These are phyloP conservation scores for Lactarius trivialis DNA, from an alignment of 768 basidiomycete genomes.

Conservation along the genomic window DNA sequence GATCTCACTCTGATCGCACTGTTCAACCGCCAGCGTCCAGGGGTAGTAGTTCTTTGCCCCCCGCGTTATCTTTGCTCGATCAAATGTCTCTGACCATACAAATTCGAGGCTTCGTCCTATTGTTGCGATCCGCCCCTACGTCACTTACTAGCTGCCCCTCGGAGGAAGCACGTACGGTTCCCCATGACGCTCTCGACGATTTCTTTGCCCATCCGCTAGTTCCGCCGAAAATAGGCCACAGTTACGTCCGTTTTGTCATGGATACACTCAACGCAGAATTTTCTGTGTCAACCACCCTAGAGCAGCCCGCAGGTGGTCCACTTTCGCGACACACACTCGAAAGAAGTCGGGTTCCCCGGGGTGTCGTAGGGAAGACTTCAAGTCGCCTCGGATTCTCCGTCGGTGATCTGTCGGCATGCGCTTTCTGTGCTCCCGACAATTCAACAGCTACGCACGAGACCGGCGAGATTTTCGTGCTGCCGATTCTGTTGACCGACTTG, in stretches of 20 bases:
- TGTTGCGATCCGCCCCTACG: conserved; percentile 33
- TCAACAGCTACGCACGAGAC: not conserved
- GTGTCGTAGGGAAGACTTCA: conserved; percentile 15
- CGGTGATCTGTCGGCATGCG: conserved; percentile 52
- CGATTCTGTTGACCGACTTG: conserved; percentile 72
- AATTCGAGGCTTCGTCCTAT: conserved; percentile 42
- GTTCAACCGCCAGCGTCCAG: conserved; percentile 15
- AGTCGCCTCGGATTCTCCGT: conserved; percentile 29
- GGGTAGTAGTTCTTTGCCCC: conserved; percentile 22
- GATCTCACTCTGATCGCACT: conserved; percentile 18
- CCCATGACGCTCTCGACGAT: conserved; percentile 21
- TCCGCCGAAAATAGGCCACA: conserved; percentile 43
- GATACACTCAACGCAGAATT: conserved; percentile 24
- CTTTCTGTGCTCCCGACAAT: conserved; percentile 33
- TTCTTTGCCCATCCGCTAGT: conserved; percentile 58
- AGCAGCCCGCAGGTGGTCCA: conserved; percentile 5
- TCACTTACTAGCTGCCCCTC: conserved; percentile 25
- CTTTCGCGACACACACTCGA: not conserved
- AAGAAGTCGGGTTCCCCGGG: conserved; percentile 5
- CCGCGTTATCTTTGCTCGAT: conserved; percentile 27
- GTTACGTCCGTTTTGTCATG: conserved; percentile 44
- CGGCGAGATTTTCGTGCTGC: conserved; percentile 39
- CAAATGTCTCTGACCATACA: conserved; percentile 31
- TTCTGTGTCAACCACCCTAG: conserved; percentile 17
- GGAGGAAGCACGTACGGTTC: conserved; percentile 8